Evolutionary conservation across 2,329 filamentous ascomycete genomes (phyloP), one percentile per base, ranked within the genome.

Genomic region (Penicillium vulpinum): DNA sequence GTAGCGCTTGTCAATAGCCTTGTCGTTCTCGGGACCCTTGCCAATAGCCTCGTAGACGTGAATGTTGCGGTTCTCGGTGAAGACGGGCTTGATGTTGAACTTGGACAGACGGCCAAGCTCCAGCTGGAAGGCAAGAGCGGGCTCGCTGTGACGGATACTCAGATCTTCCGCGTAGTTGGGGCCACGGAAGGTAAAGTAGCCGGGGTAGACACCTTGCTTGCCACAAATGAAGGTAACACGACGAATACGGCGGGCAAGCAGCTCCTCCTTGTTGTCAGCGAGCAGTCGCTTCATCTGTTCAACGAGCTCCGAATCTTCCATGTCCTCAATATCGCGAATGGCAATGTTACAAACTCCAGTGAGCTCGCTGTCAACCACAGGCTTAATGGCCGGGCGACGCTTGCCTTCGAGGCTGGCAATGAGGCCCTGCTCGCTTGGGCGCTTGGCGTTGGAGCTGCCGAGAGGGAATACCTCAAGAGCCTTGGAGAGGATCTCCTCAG

Each of bases 41-140:
- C 94, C 94, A 68, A 96, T 81, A 65, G 91, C 94, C 82, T 97
- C 92, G 78, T 97, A 99, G 58, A 99, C 92, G 81, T 99, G 94
- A 64, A 99, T 97, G 78, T 96, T 97, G 73, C 95, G 90, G 83
- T 99, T 99, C 78, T 97, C 92, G 0, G 94, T 97, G 80, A 99
- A 99, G 50, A 99, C 92, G 2, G 94, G 93, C 81, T 92, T 95
- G 79, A 97, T 96, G 80, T 92, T 88, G 85, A 99, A 99, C 81
- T 97, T 97, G 71, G 89, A 90, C 29, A 99, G 85, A 75, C 94
- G 90, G 58, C 88, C 89, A 62, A 99, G 87, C 78, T 99, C 94
- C 74, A 97, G 90, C 82, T 99, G 94, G 90, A 97, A 99, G 71
- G 94, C 92, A 75, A 97, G 83, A 54, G 94, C 93, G 49, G 94